A percentile compares a stretch with the other conserved stretches of the same genome.
Evolutionary conservation across 208 protist species (phyloP).

Genomic region (Acanthamoeba divionensis): DNA sequence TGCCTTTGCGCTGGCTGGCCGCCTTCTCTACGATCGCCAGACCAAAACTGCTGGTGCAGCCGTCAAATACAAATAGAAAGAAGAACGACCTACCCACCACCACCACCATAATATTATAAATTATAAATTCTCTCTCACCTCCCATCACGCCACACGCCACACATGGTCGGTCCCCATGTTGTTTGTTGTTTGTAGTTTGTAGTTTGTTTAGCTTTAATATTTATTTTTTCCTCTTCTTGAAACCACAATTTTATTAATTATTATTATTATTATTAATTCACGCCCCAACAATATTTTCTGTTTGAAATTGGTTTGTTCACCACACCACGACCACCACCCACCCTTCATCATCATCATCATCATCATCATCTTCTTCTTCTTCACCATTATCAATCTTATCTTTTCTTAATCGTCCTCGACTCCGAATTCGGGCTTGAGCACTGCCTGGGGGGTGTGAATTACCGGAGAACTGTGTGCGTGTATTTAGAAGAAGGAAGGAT

Average conservation of each 20-base stretch:
- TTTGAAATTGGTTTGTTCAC: background rate
- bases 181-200: background rate
- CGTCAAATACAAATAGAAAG: too few relatives aligned
- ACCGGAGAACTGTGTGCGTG: background rate
- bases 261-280: background rate
- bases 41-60: background rate
- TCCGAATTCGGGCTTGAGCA: background rate
- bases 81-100: too few relatives aligned
- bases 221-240: background rate
- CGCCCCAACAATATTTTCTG: background rate
- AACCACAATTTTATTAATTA: background rate
- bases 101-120: too few relatives aligned
- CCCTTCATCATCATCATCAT: background rate
- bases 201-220: background rate
- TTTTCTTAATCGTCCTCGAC: constrained; percentile 30
- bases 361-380: background rate
- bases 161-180: background rate
- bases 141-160: background rate
- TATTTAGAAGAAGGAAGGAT: too few relatives aligned
- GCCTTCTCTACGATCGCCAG: background rate
- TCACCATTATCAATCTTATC: background rate
- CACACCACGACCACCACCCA: background rate
- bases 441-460: background rate
- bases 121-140: background rate
- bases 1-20: background rate